Evolutionary conservation across 257 asterid species (phyloP).

Genomic region (Lycium barbarum): DNA sequence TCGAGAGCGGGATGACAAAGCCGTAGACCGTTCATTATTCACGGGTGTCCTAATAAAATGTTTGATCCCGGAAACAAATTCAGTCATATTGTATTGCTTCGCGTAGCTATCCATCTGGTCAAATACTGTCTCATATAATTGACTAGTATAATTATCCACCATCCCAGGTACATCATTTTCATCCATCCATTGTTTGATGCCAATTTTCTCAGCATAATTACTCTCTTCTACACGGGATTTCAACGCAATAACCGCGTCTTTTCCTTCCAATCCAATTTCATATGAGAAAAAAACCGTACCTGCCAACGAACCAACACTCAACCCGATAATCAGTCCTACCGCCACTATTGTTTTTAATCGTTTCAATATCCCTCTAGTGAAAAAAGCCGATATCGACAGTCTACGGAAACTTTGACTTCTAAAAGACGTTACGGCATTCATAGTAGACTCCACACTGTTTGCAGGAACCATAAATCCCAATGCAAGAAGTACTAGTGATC

Average conservation of each 20-base stretch:
- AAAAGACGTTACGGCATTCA: slow-evolving; percentile 70
- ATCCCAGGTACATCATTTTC: slow-evolving; percentile 87
- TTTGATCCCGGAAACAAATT: slow-evolving; percentile 71
- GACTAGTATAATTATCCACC: slow-evolving; percentile 76
- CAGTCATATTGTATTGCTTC: slow-evolving; percentile 88
- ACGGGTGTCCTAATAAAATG: slow-evolving; percentile 62
- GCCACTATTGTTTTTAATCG: slow-evolving; percentile 85
- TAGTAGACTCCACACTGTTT: slow-evolving; percentile 66
- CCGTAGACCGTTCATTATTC: slow-evolving; percentile 50
- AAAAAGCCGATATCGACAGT: slow-evolving; percentile 62
- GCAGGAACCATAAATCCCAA: slow-evolving; percentile 73
- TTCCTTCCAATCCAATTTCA: slow-evolving; percentile 88
- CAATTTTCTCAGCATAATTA: slow-evolving; percentile 88
- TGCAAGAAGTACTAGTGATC: slow-evolving; percentile 62
- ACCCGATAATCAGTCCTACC: slow-evolving; percentile 75
- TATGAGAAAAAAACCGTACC: slow-evolving; percentile 84
- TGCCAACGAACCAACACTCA: slow-evolving; percentile 70
- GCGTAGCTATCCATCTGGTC: slow-evolving; percentile 83
- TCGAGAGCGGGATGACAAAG: slow-evolving; percentile 66
- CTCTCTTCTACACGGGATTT: slow-evolving; percentile 85
- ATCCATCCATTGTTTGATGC: slow-evolving; percentile 90
- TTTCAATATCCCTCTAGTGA: slow-evolving; percentile 69
- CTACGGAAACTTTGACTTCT: slow-evolving; percentile 81
- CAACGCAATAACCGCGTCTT: slow-evolving; percentile 78
- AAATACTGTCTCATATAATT: slow-evolving; percentile 74